phyloP scores from a whole-genome alignment of 192 early-diverging fungal genomes.

The Globomyces pollinis-pini region DNA sequence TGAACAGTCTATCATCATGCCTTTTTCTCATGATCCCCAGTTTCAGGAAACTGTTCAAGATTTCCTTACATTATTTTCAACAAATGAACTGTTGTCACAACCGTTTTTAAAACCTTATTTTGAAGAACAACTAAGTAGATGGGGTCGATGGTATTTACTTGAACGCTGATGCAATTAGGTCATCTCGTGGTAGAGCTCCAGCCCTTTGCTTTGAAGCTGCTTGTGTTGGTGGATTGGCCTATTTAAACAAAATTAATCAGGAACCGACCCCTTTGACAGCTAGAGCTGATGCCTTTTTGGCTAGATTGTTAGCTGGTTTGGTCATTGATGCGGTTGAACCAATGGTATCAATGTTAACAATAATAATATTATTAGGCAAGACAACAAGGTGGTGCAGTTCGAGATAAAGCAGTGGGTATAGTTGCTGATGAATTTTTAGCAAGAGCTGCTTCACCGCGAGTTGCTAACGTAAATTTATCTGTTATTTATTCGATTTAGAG shows the following conservation, averaged over 20 bases:
- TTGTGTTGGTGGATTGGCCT: constrained; percentile 17
- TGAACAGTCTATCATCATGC: too few relatives aligned
- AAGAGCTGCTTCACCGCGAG: constrained; percentile 16
- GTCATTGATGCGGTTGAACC: constrained; percentile 31
- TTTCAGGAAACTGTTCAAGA: constrained; percentile 17
- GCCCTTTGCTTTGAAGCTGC: constrained; percentile 33
- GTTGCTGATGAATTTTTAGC: constrained; percentile 29
- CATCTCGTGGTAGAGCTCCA: constrained; percentile 20
- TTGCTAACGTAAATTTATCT: constrained; percentile 13
- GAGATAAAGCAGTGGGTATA: constrained; percentile 26
- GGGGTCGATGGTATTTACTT: constrained; percentile 34
- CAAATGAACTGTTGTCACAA: constrained; percentile 16
- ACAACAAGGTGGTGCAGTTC: constrained; percentile 20
- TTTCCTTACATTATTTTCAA: constrained; percentile 10
- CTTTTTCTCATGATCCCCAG: constrained; percentile 5
- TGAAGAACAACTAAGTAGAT: constrained; percentile 21
- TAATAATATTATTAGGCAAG: too few relatives aligned
- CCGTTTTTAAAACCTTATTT: constrained; percentile 21
- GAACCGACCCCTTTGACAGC: constrained; percentile 19
- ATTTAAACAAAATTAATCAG: constrained; percentile 12
- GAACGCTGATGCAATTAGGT: too few relatives aligned
- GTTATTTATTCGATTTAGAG: not conserved
- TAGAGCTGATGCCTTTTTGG: constrained; percentile 22
- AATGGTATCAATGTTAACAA: too few relatives aligned
- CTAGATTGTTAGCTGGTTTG: constrained; percentile 19